Percentiles rank a stretch among this genome's conserved stretches.
phyloP scores from a whole-genome alignment of 2,329 filamentous ascomycete genomes.

The Thermochaetoides dissita region DNA sequence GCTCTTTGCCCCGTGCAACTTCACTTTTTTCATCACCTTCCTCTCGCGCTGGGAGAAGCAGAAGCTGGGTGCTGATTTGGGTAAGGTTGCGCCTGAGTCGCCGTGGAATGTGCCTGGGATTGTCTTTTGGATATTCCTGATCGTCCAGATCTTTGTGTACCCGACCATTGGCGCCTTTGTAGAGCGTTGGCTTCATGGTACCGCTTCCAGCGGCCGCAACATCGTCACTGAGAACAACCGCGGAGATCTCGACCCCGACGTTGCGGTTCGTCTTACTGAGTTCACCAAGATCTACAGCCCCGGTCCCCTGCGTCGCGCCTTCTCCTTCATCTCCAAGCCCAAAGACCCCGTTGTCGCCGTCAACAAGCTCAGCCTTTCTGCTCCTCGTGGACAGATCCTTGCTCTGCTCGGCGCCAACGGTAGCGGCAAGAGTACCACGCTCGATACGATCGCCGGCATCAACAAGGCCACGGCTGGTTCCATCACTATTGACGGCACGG shows the following conservation, averaged over 20 bases:
- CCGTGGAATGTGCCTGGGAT: conserved; percentile 60
- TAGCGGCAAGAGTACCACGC: conserved; percentile 76
- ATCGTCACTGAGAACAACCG: conserved; percentile 26
- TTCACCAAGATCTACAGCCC: conserved; percentile 72
- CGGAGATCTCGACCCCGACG: conserved; percentile 19
- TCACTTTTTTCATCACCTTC: conserved; percentile 64
- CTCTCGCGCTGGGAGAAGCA: conserved; percentile 64
- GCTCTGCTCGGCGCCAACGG: conserved; percentile 81
- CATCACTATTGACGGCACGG: conserved; percentile 64
- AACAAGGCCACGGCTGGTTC: conserved; percentile 61
- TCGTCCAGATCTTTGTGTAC: conserved; percentile 66
- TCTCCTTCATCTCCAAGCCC: conserved; percentile 30
- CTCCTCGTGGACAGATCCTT: conserved; percentile 67
- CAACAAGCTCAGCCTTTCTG: conserved; percentile 55
- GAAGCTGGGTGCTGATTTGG: conserved; percentile 44
- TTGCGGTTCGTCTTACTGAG: conserved; percentile 54
- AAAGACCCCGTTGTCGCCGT: conserved; percentile 68
- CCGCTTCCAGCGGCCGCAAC: conserved; percentile 47
- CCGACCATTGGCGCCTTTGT: conserved; percentile 61
- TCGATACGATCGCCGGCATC: conserved; percentile 76
- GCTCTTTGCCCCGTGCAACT: conserved; percentile 78
- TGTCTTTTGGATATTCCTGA: conserved; percentile 61
- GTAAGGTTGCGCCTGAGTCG: conserved; percentile 46
- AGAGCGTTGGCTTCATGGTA: conserved; percentile 64
- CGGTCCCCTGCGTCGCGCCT: conserved; percentile 42